Conservation (phyloP, 768 basidiomycete species). For the Galerina sulciceps region DNA sequence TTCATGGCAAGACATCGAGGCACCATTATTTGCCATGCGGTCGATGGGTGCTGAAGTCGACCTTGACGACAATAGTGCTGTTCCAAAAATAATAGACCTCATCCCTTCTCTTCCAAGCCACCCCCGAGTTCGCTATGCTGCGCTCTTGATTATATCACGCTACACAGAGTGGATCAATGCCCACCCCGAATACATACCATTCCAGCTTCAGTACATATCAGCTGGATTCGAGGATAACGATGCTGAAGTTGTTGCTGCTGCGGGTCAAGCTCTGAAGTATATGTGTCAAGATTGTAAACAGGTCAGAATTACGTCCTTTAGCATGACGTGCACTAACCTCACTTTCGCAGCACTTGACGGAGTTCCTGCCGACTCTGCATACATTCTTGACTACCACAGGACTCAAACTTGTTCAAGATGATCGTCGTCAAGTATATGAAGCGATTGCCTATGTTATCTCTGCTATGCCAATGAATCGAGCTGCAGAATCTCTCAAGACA, state of each 20-base stretch:
- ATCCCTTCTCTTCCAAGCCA: constrained; percentile 89
- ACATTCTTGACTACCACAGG: constrained; percentile 85
- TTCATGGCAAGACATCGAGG: constrained; percentile 97
- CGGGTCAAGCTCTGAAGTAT: constrained; percentile 95
- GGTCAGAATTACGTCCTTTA: constrained; percentile 42
- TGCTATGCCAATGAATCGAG: constrained; percentile 89
- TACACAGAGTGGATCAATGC: constrained; percentile 96
- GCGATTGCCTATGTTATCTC: constrained; percentile 96
- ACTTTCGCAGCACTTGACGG: constrained; percentile 74
- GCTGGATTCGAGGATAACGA: constrained; percentile 86
- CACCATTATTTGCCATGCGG: constrained; percentile 95
- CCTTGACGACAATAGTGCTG: constrained; percentile 74
- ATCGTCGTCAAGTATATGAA: constrained; percentile 91
- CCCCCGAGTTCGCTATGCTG: constrained; percentile 92
- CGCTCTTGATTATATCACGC: constrained; percentile 90
- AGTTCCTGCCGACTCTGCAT: constrained; percentile 91
- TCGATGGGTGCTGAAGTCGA: constrained; percentile 98
- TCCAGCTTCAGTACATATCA: constrained; percentile 90
- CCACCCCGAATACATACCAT: constrained; percentile 85
- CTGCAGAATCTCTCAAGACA: constrained; percentile 82
- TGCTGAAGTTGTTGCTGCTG: constrained; percentile 86
- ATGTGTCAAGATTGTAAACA: constrained; percentile 95
- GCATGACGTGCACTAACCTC: background rate
- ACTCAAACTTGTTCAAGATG: constrained; percentile 80
- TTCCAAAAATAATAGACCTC: constrained; percentile 97